phyloP scores from a whole-genome alignment of 2,329 filamentous ascomycete genomes.

The Cladophialophora immunda region DNA sequence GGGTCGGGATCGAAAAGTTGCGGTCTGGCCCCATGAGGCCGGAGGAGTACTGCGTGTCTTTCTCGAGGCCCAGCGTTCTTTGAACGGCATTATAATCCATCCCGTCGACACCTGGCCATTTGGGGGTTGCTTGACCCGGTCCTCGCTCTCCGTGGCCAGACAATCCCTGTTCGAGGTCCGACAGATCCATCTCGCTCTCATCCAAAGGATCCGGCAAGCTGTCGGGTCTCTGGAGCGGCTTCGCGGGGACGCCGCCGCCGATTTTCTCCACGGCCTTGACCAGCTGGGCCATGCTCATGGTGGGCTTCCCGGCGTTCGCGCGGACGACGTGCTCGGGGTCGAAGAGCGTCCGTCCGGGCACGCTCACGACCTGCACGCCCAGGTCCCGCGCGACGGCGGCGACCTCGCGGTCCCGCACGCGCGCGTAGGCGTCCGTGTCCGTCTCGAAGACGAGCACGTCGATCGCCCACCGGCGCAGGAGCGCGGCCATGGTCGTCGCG shows the following conservation, averaged over 20 bases:
- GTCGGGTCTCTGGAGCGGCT: slow-evolving; percentile 68
- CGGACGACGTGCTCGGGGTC: slow-evolving; percentile 75
- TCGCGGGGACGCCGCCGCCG: slow-evolving; percentile 62
- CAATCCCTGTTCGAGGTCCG: slow-evolving; percentile 41
- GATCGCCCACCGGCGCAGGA: slow-evolving; percentile 76
- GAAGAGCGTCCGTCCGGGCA: slow-evolving; percentile 74
- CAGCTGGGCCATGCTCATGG: slow-evolving; percentile 76
- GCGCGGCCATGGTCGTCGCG: slow-evolving; percentile 70
- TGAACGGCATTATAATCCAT: slow-evolving; percentile 69
- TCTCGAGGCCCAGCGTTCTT: slow-evolving; percentile 53
- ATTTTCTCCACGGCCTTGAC: slow-evolving; percentile 66
- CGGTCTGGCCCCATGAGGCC: slow-evolving; percentile 71
- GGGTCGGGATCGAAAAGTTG: slow-evolving; percentile 75
- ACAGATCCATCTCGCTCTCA: slow-evolving; percentile 64
- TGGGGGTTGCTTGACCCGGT: slow-evolving; percentile 35
- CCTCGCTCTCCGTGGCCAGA: slow-evolving; percentile 60
- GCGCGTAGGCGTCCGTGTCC: slow-evolving; percentile 77
- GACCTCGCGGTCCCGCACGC: slow-evolving; percentile 69
- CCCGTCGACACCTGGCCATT: slow-evolving; percentile 39
- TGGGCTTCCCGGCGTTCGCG: slow-evolving; percentile 72
- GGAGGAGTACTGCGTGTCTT: slow-evolving; percentile 65
- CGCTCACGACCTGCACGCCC: slow-evolving; percentile 71
- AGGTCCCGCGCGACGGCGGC: slow-evolving; percentile 67
- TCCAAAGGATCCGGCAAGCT: slow-evolving; percentile 66
- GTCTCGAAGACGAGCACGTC: slow-evolving; percentile 82